Percentiles rank a stretch among this genome's conserved stretches.
These are phyloP conservation scores for Oemleria cerasiformis DNA, from an alignment of 306 rosid genomes.

Conservation along the genomic window DNA sequence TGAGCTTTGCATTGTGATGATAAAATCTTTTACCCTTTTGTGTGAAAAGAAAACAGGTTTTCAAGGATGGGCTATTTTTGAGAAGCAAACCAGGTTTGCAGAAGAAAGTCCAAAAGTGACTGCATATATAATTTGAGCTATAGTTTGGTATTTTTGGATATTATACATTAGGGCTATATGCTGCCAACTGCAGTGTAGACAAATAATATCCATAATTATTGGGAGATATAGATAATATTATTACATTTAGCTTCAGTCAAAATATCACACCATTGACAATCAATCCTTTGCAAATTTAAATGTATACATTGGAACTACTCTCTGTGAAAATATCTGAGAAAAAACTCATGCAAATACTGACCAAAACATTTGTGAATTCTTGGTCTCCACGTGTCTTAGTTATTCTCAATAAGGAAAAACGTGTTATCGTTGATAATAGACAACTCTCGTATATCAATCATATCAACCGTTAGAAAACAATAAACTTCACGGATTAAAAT, in stretches of 20 bases:
- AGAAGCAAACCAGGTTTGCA: background rate
- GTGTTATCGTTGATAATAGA: too few relatives aligned
- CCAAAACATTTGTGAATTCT: background rate
- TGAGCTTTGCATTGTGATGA: background rate
- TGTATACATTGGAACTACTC: background rate
- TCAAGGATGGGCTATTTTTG: background rate
- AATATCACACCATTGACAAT: background rate
- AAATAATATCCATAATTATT: background rate
- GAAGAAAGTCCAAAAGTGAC: background rate
- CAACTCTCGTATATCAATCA: too few relatives aligned
- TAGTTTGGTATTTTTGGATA: too few relatives aligned
- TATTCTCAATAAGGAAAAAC: too few relatives aligned
- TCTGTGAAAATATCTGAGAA: background rate
- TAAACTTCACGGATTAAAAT: too few relatives aligned
- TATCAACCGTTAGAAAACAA: too few relatives aligned
- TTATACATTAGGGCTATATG: background rate
- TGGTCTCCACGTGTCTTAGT: too few relatives aligned
- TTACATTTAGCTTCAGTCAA: slow-evolving; percentile 1
- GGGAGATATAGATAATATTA: background rate
- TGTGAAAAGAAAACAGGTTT: background rate
- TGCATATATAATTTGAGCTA: background rate
- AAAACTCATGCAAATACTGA: background rate
- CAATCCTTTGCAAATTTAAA: background rate
- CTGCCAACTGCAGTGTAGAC: background rate
- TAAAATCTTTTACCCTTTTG: too few relatives aligned